Evolutionary conservation across 1,139 yeast genomes (phyloP).

Genomic region (Suhomyces bolitotheri): DNA sequence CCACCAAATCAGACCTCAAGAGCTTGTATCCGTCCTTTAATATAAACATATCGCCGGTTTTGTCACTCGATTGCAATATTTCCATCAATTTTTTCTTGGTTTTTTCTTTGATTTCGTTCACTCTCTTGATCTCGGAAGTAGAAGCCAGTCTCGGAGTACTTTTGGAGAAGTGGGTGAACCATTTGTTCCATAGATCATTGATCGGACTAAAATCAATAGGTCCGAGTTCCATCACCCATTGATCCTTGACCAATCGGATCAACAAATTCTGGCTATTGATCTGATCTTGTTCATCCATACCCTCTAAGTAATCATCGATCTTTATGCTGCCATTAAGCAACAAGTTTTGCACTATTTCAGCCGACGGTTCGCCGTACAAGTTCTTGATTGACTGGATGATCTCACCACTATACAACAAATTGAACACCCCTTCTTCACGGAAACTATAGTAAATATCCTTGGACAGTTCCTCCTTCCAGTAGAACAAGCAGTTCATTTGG

Average conservation of each 20-base stretch:
- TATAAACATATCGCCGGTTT: constrained; percentile 26
- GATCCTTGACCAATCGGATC: constrained; percentile 51
- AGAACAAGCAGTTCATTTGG: constrained; percentile 63
- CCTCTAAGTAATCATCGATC: constrained; percentile 56
- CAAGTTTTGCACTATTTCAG: constrained; percentile 74
- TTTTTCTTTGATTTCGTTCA: constrained; percentile 61
- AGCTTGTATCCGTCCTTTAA: constrained; percentile 37
- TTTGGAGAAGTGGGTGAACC: constrained; percentile 53
- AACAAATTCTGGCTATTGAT: constrained; percentile 38
- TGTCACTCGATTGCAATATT: constrained; percentile 29
- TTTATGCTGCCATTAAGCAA: constrained; percentile 64
- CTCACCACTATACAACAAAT: constrained; percentile 75
- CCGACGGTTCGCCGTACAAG: constrained; percentile 47
- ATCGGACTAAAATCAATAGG: constrained; percentile 40
- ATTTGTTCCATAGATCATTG: constrained; percentile 56
- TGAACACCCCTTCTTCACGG: constrained; percentile 63
- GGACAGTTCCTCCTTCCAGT: constrained; percentile 48
- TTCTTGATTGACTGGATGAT: constrained; percentile 56
- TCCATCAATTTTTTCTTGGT: constrained; percentile 49
- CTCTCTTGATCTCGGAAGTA: constrained; percentile 60
- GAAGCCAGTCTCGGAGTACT: constrained; percentile 53
- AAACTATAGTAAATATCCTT: constrained; percentile 54
- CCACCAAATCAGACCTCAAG: constrained; percentile 51
- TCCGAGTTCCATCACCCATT: constrained; percentile 53
- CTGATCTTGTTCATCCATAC: constrained; percentile 27